Conservation (phyloP, 2,329 filamentous ascomycete species). For the Curvularia sp. region DNA sequence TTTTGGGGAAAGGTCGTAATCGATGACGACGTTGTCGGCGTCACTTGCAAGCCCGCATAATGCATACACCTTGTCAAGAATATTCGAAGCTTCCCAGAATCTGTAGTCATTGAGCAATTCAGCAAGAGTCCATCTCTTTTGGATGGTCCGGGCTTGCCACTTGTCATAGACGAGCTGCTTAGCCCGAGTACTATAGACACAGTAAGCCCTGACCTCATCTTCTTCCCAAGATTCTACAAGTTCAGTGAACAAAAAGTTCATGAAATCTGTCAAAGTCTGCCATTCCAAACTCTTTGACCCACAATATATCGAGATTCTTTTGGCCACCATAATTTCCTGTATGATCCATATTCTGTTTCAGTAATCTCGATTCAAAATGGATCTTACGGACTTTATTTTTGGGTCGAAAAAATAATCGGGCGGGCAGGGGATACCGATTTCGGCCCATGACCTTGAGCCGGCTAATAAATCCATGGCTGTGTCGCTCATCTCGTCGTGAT, state of each 20-base stretch:
- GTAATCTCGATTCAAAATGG: not conserved
- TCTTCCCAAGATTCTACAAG: too few relatives aligned
- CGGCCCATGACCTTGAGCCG: not conserved
- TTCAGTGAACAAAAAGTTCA: not conserved
- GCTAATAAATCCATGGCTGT: not conserved
- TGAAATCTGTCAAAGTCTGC: not conserved
- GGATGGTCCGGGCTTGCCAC: not conserved
- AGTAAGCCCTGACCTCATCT: too few relatives aligned
- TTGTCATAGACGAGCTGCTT: not conserved
- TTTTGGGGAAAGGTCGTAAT: not conserved
- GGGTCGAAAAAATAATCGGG: too few relatives aligned
- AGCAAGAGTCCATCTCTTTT: not conserved
- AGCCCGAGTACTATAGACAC: not conserved
- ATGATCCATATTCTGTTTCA: conserved; percentile 2
- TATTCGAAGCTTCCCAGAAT: not conserved
- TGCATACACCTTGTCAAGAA: conserved; percentile 1
- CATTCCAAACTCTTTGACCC: not conserved
- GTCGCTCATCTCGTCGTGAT: not conserved
- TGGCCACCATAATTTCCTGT: not conserved
- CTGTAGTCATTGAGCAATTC: not conserved
- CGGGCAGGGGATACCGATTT: not conserved
- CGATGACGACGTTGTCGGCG: not conserved
- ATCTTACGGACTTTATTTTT: too few relatives aligned
- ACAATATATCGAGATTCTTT: not conserved
- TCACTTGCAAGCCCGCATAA: not conserved